These are phyloP conservation scores for Zancudomyces culisetae DNA, from an alignment of 371 early-diverging fungal genomes.

Conservation along the genomic window DNA sequence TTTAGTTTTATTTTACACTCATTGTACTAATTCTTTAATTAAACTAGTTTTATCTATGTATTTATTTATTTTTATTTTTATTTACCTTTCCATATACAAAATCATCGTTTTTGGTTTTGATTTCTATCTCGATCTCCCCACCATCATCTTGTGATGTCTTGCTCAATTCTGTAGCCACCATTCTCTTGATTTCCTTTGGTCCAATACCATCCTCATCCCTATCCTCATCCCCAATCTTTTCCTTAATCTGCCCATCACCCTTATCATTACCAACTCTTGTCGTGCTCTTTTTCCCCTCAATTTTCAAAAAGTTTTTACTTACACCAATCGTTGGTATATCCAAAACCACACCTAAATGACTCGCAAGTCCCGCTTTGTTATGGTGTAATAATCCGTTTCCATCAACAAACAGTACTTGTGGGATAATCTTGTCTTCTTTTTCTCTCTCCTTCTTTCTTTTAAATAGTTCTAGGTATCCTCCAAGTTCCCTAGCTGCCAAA, in stretches of 20 bases:
- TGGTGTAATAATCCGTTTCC: conserved; percentile 84
- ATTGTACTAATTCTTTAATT: too few relatives aligned
- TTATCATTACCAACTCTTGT: conserved; percentile 5
- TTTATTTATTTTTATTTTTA: background rate
- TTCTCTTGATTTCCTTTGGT: background rate
- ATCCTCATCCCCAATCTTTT: background rate
- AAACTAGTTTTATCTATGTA: too few relatives aligned
- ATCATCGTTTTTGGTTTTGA: too few relatives aligned
- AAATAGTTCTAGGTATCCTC: conserved; percentile 35
- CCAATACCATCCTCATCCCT: background rate
- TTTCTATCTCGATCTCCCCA: conserved; percentile 3
- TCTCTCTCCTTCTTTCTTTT: conserved; percentile 23
- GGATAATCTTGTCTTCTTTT: conserved; percentile 36
- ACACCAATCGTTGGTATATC: conserved; percentile 65
- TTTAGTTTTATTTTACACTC: too few relatives aligned
- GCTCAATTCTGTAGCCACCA: conserved; percentile 6
- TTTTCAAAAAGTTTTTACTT: conserved; percentile 66
- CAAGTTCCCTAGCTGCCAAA: conserved; percentile 74
- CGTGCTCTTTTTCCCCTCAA: conserved; percentile 18
- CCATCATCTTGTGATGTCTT: too few relatives aligned
- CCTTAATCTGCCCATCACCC: background rate
- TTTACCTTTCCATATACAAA: conserved; percentile 4
- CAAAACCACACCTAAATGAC: conserved; percentile 59
- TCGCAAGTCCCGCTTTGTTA: conserved; percentile 66
- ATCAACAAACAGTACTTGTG: conserved; percentile 68